phyloP scores from a whole-genome alignment of 306 rosid genomes.

The Lagenaria siceraria region DNA sequence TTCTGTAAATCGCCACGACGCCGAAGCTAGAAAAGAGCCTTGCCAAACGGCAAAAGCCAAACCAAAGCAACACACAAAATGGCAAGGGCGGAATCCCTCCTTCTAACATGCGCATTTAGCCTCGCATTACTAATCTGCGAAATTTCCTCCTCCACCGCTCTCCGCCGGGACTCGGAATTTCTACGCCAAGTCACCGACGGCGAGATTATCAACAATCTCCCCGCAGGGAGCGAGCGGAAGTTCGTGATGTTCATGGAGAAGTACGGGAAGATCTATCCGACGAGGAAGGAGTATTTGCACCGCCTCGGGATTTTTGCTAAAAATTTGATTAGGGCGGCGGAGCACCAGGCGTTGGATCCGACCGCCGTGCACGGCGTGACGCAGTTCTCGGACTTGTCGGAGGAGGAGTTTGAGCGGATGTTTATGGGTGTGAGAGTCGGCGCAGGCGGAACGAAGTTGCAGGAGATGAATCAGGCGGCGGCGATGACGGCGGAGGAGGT shows the following conservation, averaged over 20 bases:
- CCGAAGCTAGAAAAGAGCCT: background rate
- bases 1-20: background rate
- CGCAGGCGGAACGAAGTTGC: background rate
- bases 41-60: background rate
- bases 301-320: conserved; percentile 55
- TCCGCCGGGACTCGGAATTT: background rate
- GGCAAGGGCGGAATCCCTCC: background rate
- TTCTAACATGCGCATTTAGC: background rate
- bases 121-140: background rate
- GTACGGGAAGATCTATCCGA: conserved; percentile 44
- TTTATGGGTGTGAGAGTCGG: conserved; percentile 48
- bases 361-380: conserved; percentile 79
- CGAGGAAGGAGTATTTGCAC: conserved; percentile 57
- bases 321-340: conserved; percentile 54
- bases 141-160: background rate
- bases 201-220: background rate
- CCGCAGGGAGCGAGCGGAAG: conserved; percentile 31
- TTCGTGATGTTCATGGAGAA: conserved; percentile 53
- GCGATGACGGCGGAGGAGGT: conserved; percentile 17
- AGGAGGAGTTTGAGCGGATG: conserved; percentile 47
- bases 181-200: background rate
- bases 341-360: conserved; percentile 74
- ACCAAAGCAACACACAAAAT: background rate
- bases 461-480: conserved; percentile 8
- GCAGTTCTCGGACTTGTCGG: conserved; percentile 59